Conservation (phyloP, 768 basidiomycete genomes). For the Mycena galericulata region DNA sequence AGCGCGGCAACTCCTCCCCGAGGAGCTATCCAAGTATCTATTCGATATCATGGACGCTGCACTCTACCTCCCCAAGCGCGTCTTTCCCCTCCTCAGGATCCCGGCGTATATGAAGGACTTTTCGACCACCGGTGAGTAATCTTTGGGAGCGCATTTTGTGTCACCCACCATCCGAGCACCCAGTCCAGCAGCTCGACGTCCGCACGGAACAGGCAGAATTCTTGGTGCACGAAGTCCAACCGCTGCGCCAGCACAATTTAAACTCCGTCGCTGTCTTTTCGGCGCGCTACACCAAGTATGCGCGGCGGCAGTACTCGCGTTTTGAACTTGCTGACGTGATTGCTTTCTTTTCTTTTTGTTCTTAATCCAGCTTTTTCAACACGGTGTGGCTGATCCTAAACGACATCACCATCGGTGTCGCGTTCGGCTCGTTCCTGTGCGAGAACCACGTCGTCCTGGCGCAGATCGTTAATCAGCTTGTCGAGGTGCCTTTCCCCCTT, state of each 20-base stretch:
- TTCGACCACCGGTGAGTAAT: slow-evolving; percentile 54
- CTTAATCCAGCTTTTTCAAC: slow-evolving; percentile 81
- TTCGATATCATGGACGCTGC: slow-evolving; percentile 27
- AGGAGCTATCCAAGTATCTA: slow-evolving; percentile 26
- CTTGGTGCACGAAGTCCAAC: slow-evolving; percentile 56
- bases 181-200: slow-evolving; percentile 73
- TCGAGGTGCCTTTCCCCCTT: slow-evolving; percentile 58
- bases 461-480: slow-evolving; percentile 44
- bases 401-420: slow-evolving; percentile 87
- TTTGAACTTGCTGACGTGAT: too few relatives aligned
- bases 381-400: slow-evolving; percentile 92
- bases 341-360: neutral
- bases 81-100: slow-evolving; percentile 36
- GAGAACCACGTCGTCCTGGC: slow-evolving; percentile 71
- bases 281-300: slow-evolving; percentile 75
- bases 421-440: slow-evolving; percentile 75
- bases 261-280: slow-evolving; percentile 58
- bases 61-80: slow-evolving; percentile 32
- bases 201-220: slow-evolving; percentile 63
- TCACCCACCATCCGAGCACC: neutral
- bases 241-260: slow-evolving; percentile 51
- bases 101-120: slow-evolving; percentile 52
- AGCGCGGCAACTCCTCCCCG: slow-evolving; percentile 26
- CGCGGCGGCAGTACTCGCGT: too few relatives aligned
- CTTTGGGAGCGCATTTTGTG: too few relatives aligned